A percentile compares a stretch with the other conserved stretches of the same genome.
Evolutionary conservation across 305 asterid species (phyloP).

Genomic region (Euphrasia arctica): DNA sequence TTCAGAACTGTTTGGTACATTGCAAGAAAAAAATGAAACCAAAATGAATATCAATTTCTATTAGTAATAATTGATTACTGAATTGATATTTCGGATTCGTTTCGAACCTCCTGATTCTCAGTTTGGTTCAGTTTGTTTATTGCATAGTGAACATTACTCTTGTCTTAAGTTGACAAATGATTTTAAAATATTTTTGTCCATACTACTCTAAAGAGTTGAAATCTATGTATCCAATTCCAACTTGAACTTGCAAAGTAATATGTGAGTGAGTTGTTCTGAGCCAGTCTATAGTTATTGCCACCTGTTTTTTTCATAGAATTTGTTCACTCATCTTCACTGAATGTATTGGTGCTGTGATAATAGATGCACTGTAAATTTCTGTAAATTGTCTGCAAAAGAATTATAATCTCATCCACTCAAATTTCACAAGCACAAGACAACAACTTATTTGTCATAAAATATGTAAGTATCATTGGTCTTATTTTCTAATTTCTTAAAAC

Average conservation of each 20-base stretch:
- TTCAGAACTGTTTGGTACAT: not conserved
- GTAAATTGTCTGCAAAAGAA: not conserved
- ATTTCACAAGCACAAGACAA: not conserved
- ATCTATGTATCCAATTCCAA: not conserved
- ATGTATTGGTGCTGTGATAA: not conserved
- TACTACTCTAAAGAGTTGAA: not conserved
- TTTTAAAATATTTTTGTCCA: not conserved
- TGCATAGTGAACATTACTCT: not conserved
- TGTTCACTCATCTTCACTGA: not conserved
- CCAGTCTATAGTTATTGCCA: not conserved
- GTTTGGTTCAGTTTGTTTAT: not conserved
- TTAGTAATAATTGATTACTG: not conserved
- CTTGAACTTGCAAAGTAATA: not conserved
- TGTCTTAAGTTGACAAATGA: not conserved
- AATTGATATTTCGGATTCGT: not conserved
- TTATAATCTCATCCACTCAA: conserved; percentile 5
- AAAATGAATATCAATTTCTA: not conserved
- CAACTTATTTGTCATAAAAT: not conserved
- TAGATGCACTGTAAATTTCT: not conserved
- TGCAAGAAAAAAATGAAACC: not conserved
- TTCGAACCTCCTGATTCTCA: not conserved
- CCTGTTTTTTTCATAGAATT: not conserved
- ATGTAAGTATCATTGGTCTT: not conserved
- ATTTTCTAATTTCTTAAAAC: conserved; percentile 17
- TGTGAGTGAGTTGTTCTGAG: not conserved